Base-by-base conservation (phyloP, 2,329 filamentous ascomycete genomes). In the Cordyceps farinosa region DNA sequence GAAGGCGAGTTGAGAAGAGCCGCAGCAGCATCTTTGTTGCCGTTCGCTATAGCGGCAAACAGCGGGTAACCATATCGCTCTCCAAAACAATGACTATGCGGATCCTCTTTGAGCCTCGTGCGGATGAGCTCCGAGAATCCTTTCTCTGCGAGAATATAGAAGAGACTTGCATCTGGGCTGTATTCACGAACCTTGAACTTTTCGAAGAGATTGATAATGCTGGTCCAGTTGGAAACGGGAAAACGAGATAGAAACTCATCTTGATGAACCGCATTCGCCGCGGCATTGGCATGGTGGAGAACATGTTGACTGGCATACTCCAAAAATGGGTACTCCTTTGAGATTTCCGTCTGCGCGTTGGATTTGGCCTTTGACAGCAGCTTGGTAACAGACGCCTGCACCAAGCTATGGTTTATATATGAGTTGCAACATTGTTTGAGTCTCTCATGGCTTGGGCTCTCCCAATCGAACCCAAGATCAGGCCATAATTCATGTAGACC, bases 401-500 rank as follows among this genome's bases (percentile, higher is more conserved):
- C 22, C 22, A 22, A 22, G 22, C 22, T 22, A 1, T 22, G 22
- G 22, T 22, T 22, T 22, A 58, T 29, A 38, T 58, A 58, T 3
- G 32, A 11, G 13, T 8, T 8, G 10, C 68, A 70, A 1, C 62
- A 67, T 0, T 45, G 36, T 10, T 68, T 64, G 1, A 70, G 42
- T 0, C 50, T 27, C 0, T 65, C 60, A 5, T 70, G 67, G 1
- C 55, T 48, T 36, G 22, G 22, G 22, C 22, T 22, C 22, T 22
- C 22, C 22, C 22, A 22, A 22, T 53, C 53, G 22, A 32, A 51
- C 44, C 44, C 60, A 17, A 38, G 51, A 3, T 42, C 34, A 27
- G 40, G 56, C 64, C 65, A 62, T 1, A 72, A 15, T 1, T 57
- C 29, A 0, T 27, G 42, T 0, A 77, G 62, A 0, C 78, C 76